Percentiles rank a stretch among this genome's conserved stretches.
These are phyloP conservation scores for Colletotrichum incanum DNA, from an alignment of 2,329 filamentous ascomycete species.

Conservation along the genomic window DNA sequence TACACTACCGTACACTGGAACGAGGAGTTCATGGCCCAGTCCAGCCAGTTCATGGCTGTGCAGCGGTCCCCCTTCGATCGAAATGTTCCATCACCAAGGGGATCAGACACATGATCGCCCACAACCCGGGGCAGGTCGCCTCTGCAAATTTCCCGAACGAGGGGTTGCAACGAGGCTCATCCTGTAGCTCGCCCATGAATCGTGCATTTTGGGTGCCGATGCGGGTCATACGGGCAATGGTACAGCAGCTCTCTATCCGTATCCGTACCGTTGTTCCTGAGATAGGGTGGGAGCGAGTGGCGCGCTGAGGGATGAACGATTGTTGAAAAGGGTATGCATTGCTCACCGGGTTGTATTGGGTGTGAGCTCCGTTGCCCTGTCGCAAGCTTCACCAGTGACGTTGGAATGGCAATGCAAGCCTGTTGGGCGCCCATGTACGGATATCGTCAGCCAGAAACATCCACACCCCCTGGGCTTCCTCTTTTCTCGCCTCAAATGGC, in stretches of 20 bases:
- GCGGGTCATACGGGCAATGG: slow-evolving; percentile 30
- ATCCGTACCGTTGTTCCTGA: not conserved
- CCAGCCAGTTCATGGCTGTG: slow-evolving; percentile 29
- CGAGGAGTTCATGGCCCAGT: slow-evolving; percentile 2
- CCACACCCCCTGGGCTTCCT: not conserved
- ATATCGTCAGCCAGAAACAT: not conserved
- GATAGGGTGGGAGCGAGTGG: slow-evolving; percentile 11
- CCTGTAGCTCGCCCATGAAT: slow-evolving; percentile 26
- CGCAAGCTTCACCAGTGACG: slow-evolving; percentile 22
- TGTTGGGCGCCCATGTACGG: not conserved
- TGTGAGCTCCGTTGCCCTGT: not conserved
- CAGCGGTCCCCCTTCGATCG: slow-evolving; percentile 17
- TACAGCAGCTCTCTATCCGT: not conserved
- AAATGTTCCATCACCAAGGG: slow-evolving; percentile 29
- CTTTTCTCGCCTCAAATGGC: slow-evolving; percentile 25
- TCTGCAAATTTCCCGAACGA: slow-evolving; percentile 40
- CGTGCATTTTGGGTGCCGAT: slow-evolving; percentile 21
- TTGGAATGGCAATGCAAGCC: not conserved
- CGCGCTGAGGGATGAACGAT: not conserved
- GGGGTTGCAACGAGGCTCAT: slow-evolving; percentile 25
- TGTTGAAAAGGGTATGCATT: not conserved
- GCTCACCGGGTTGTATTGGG: slow-evolving; percentile 5
- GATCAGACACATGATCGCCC: slow-evolving; percentile 38
- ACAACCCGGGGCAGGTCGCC: slow-evolving; percentile 30
- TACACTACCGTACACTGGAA: not conserved